Percentiles rank a stretch among this genome's conserved stretches.
phyloP scores from a whole-genome alignment of 2,329 filamentous ascomycete species.

The Aspergillus bombycis region DNA sequence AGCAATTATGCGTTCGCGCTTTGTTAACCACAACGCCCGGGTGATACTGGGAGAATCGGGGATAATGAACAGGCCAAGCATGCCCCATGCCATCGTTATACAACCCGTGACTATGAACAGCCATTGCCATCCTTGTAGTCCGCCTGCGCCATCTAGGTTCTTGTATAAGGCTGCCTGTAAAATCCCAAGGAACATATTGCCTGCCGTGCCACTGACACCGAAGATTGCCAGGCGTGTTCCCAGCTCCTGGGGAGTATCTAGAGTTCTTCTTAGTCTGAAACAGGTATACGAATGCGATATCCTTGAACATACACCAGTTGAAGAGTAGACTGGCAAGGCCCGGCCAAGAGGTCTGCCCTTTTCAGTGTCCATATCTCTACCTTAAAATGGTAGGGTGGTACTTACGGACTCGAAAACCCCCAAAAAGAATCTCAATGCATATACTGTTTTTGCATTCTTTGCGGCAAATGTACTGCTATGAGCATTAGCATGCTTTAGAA shows the following conservation, averaged over 20 bases:
- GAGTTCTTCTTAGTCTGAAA: neutral
- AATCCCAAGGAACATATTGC: constrained; percentile 23
- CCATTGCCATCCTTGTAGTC: constrained; percentile 13
- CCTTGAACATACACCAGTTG: constrained; percentile 20
- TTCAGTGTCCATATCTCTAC: neutral
- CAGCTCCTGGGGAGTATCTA: constrained; percentile 18
- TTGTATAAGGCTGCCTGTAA: constrained; percentile 22
- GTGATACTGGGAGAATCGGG: constrained; percentile 22
- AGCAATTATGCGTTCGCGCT: constrained; percentile 16
- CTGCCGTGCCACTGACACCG: constrained; percentile 19
- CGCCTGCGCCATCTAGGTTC: constrained; percentile 17
- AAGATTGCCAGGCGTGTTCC: constrained; percentile 21
- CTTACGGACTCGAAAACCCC: constrained; percentile 36
- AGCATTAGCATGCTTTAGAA: neutral
- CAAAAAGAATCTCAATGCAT: constrained; percentile 42
- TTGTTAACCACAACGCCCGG: constrained; percentile 22
- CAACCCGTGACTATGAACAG: constrained; percentile 14
- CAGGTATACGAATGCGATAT: neutral
- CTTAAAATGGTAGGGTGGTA: neutral
- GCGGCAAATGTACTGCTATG: constrained; percentile 21
- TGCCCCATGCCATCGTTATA: constrained; percentile 21
- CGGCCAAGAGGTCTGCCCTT: constrained; percentile 30
- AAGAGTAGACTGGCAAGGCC: constrained; percentile 29
- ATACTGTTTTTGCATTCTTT: constrained; percentile 36
- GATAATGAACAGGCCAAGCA: constrained; percentile 22